phyloP scores from a whole-genome alignment of 805 yeast species.

The Yamadazyma philogaea region DNA sequence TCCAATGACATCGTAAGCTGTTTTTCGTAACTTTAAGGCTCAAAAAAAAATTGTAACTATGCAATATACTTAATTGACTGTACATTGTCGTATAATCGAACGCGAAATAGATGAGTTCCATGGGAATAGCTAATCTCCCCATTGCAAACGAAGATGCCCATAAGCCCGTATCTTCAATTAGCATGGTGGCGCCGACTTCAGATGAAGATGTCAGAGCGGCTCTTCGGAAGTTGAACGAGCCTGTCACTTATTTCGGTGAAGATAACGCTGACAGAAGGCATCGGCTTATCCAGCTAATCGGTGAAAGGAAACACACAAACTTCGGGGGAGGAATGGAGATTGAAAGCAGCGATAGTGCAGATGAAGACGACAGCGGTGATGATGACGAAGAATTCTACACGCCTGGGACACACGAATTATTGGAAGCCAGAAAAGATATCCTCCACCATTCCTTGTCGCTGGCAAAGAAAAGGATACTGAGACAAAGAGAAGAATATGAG shows the following conservation, averaged over 20 bases:
- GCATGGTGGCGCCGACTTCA: slow-evolving; percentile 49
- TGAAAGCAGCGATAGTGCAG: slow-evolving; percentile 59
- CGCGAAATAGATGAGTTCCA: neutral
- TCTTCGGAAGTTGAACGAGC: slow-evolving; percentile 53
- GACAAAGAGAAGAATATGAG: slow-evolving; percentile 27
- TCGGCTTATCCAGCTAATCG: slow-evolving; percentile 49
- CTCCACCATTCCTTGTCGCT: slow-evolving; percentile 48
- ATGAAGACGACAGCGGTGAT: slow-evolving; percentile 17
- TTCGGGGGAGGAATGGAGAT: slow-evolving; percentile 13
- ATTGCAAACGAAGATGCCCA: slow-evolving; percentile 7
- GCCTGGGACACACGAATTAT: slow-evolving; percentile 61
- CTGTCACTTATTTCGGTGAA: slow-evolving; percentile 58
- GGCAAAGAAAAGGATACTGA: slow-evolving; percentile 42
- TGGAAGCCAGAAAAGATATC: slow-evolving; percentile 49
- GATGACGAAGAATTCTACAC: slow-evolving; percentile 69
- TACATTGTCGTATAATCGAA: neutral
- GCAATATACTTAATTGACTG: neutral
- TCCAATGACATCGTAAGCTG: too few relatives aligned
- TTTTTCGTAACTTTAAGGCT: too few relatives aligned
- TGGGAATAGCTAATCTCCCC: slow-evolving; percentile 2
- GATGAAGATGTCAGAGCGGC: slow-evolving; percentile 58
- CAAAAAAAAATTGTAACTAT: too few relatives aligned
- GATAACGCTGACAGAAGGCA: slow-evolving; percentile 57
- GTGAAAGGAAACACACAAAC: slow-evolving; percentile 22
- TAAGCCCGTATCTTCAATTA: neutral